phyloP scores from a whole-genome alignment of 768 basidiomycete genomes.

The Boletus sp. region DNA sequence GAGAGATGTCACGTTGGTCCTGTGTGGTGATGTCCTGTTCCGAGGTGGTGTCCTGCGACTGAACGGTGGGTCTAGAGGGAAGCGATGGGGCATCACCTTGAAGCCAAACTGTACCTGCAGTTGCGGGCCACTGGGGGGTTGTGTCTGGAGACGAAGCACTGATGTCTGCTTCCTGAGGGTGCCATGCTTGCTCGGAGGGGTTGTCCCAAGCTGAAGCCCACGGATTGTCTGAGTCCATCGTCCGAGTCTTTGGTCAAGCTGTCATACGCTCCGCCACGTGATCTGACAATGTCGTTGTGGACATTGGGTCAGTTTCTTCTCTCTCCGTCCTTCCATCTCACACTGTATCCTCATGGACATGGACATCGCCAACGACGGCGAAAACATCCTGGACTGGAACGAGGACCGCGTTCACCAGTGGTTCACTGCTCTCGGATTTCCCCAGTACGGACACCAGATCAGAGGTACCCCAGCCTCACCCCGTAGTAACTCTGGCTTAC shows the following conservation, averaged over 20 bases:
- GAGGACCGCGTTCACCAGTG: conserved; percentile 78
- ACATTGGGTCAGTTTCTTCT: not conserved
- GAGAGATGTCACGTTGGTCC: not conserved
- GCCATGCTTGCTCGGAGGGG: not conserved
- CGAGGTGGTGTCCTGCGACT: not conserved
- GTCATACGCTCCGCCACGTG: conserved; percentile 12
- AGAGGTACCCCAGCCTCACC: conserved; percentile 46
- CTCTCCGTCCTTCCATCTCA: not conserved
- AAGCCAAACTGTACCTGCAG: conserved; percentile 42
- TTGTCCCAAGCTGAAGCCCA: conserved; percentile 37
- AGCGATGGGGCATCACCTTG: not conserved
- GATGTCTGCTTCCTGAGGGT: not conserved
- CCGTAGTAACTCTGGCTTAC: conserved; percentile 3
- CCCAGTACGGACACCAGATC: conserved; percentile 82
- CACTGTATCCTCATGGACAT: conserved; percentile 17
- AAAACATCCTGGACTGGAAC: conserved; percentile 60
- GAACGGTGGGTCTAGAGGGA: not conserved
- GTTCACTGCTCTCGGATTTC: conserved; percentile 72
- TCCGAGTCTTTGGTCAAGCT: conserved; percentile 1
- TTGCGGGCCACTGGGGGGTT: not conserved
- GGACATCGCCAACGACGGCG: conserved; percentile 29
- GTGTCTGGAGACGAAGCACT: not conserved
- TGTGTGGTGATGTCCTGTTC: not conserved
- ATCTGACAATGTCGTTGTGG: conserved; percentile 6
- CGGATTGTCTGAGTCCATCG: conserved; percentile 60